Evolutionary conservation across 768 basidiomycete species (phyloP).

Genomic region (Leucogyrophana mollusca): DNA sequence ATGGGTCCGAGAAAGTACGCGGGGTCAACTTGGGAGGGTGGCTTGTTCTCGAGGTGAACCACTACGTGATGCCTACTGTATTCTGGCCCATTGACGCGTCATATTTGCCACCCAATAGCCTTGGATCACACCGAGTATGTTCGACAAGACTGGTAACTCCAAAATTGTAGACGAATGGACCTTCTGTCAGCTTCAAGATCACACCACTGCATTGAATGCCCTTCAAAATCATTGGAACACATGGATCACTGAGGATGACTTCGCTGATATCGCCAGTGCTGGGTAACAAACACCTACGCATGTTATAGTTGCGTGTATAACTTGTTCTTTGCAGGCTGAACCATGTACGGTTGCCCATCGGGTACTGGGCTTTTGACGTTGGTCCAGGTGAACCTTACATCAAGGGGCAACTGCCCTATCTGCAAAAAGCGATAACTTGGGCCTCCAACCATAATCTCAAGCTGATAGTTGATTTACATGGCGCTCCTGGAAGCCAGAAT

Average conservation of each 20-base stretch:
- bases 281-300: conserved; percentile 42
- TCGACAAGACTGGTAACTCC: conserved; percentile 59
- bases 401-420: conserved; percentile 71
- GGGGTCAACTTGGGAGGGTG: conserved; percentile 35
- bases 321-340: conserved; percentile 52
- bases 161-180: conserved; percentile 42
- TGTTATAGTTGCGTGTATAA: conserved; percentile 3
- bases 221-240: conserved; percentile 75
- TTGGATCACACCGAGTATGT: conserved; percentile 78
- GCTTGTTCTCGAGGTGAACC: conserved; percentile 27
- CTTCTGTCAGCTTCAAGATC: conserved; percentile 51
- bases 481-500: conserved; percentile 84
- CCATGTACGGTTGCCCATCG: conserved; percentile 82
- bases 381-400: conserved; percentile 76
- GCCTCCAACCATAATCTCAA: conserved; percentile 72
- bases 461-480: conserved; percentile 77
- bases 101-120: conserved; percentile 45
- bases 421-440: conserved; percentile 66
- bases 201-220: conserved; percentile 38
- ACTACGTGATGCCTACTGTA: neutral
- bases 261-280: conserved; percentile 69
- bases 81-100: too few species aligned
- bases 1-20: conserved; percentile 26
- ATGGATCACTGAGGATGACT: conserved; percentile 84
- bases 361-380: conserved; percentile 89